Evolutionary conservation across 306 rosid species (phyloP).

Genomic region (Rosa multiflora): DNA sequence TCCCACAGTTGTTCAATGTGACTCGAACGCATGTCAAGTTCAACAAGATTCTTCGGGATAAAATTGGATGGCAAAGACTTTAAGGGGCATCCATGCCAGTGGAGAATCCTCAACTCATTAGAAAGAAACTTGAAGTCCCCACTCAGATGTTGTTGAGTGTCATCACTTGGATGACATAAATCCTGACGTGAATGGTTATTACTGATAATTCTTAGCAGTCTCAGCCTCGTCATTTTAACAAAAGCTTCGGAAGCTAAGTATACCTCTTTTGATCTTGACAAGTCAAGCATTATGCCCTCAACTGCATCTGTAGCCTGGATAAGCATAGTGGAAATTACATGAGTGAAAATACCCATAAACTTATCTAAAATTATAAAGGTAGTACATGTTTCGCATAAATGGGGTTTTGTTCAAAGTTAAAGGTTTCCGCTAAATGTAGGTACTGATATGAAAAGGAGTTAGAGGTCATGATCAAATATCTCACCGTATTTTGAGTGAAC

Average conservation of each 20-base stretch:
- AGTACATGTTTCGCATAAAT: neutral
- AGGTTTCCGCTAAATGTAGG: neutral
- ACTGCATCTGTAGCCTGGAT: conserved; percentile 22
- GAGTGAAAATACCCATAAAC: neutral
- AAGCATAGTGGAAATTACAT: neutral
- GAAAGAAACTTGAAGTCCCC: conserved; percentile 10
- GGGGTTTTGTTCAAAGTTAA: neutral
- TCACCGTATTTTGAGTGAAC: conserved; percentile 3
- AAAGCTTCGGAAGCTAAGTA: conserved; percentile 23
- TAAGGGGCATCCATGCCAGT: conserved; percentile 24
- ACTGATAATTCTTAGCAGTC: conserved; percentile 12
- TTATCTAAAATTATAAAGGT: neutral
- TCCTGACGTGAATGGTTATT: neutral
- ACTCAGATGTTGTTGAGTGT: neutral
- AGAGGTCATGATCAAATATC: neutral
- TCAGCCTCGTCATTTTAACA: conserved; percentile 22
- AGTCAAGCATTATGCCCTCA: conserved; percentile 16
- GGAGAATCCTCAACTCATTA: conserved; percentile 7
- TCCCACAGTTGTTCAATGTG: conserved; percentile 10
- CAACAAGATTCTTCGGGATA: conserved; percentile 17
- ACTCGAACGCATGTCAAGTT: conserved; percentile 20
- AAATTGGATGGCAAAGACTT: conserved; percentile 6
- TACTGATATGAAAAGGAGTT: neutral
- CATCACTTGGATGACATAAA: neutral
- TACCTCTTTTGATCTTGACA: neutral